A percentile compares a stretch with the other conserved stretches of the same genome.
Conservation (phyloP, 805 yeast species). For the Starmera pachycereana region DNA sequence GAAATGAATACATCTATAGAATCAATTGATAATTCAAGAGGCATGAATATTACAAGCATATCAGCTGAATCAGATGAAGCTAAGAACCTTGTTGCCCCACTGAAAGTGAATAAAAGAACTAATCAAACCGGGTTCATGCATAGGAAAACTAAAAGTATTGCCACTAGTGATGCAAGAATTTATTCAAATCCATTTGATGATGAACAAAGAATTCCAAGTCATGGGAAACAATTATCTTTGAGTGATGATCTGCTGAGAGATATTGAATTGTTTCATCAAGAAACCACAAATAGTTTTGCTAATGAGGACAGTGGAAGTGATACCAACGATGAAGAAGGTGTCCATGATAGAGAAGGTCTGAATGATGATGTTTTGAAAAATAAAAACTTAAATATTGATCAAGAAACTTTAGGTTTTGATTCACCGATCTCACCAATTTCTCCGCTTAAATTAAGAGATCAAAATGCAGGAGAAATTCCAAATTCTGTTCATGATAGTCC, state of each 20-base stretch:
- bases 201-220: constrained; percentile 1
- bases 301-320: neutral
- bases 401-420: neutral
- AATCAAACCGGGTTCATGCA: constrained; percentile 6
- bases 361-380: no score
- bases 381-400: no score
- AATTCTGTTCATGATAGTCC: neutral
- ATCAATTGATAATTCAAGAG: neutral
- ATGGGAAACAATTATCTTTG: constrained; percentile 15
- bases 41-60: neutral
- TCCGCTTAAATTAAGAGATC: constrained; percentile 5
- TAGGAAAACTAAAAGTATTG: constrained; percentile 9
- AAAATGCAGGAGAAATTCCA: no score
- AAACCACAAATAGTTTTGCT: neutral
- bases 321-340: constrained; percentile 3
- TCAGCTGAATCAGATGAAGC: neutral
- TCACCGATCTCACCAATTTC: constrained; percentile 10
- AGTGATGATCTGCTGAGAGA: constrained; percentile 19
- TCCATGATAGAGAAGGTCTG: no score
- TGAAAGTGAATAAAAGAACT: neutral
- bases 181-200: neutral
- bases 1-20: neutral
- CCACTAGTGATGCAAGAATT: constrained; percentile 5
- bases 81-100: neutral
- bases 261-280: constrained; percentile 15